phyloP scores from a whole-genome alignment of 1,284 basidiomycete species.

The Meripilus lineatus region DNA sequence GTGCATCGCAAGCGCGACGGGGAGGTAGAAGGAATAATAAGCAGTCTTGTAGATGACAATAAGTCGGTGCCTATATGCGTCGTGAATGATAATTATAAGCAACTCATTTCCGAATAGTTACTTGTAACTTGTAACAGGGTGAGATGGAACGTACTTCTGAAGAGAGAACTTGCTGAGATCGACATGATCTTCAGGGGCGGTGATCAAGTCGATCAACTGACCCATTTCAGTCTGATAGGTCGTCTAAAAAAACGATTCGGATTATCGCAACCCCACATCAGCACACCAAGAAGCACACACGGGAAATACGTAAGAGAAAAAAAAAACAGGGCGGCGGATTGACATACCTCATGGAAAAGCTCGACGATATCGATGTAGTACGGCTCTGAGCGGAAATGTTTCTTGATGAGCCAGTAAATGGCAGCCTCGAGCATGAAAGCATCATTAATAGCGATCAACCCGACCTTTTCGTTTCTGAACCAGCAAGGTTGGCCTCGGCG shows the following conservation, averaged over 20 bases:
- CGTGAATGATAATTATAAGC: conserved; percentile 6
- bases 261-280: neutral
- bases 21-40: conserved; percentile 98
- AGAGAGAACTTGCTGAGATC: conserved; percentile 86
- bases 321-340: no score
- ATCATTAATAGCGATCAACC: conserved; percentile 94
- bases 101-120: no score
- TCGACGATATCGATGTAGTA: conserved; percentile 91
- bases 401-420: conserved; percentile 89
- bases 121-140: neutral
- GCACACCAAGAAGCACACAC: neutral
- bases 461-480: conserved; percentile 78
- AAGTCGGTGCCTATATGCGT: conserved; percentile 87
- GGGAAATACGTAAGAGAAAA: no score
- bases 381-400: conserved; percentile 77
- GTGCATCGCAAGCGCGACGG: conserved; percentile 92
- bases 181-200: conserved; percentile 87
- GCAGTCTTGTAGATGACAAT: conserved; percentile 99
- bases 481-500: conserved; percentile 98
- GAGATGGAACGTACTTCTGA: conserved; percentile 54
- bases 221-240: conserved; percentile 96
- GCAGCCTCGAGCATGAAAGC: conserved; percentile 95
- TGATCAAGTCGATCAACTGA: conserved; percentile 93
- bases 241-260: conserved; percentile 46
- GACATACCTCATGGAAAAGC: conserved; percentile 77